A percentile compares a stretch with the other conserved stretches of the same genome.
phyloP scores from a whole-genome alignment of 2,329 filamentous ascomycete species.

The Zopfia rhizophila region DNA sequence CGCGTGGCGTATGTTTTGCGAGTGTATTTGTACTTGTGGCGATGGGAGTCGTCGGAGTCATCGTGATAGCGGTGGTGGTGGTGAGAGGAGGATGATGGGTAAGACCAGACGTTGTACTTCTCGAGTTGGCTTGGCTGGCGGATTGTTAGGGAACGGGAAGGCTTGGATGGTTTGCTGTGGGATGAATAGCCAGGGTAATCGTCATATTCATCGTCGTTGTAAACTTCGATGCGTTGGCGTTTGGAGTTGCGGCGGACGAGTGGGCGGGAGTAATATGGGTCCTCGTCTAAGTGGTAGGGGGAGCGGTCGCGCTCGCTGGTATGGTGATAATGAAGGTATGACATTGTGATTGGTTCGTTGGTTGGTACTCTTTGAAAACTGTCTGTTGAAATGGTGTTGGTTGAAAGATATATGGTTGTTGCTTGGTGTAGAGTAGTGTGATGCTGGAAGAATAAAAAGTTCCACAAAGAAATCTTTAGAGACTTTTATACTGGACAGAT shows the following conservation, averaged over 20 bases:
- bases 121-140: constrained; percentile 41
- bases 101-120: constrained; percentile 46
- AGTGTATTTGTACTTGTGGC: constrained; percentile 25
- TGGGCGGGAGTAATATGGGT: constrained; percentile 25
- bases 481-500: constrained; percentile 10
- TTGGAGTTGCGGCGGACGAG: constrained; percentile 39
- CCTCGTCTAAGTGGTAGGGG: constrained; percentile 25
- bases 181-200: constrained; percentile 43
- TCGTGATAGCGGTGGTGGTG: constrained; percentile 23
- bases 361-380: neutral
- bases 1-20: neutral
- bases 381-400: constrained; percentile 5
- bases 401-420: constrained; percentile 1
- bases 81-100: constrained; percentile 6
- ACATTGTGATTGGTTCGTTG: constrained; percentile 32
- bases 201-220: constrained; percentile 37
- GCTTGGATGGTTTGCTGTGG: constrained; percentile 24
- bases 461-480: constrained; percentile 3
- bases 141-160: constrained; percentile 39
- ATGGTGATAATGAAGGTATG: constrained; percentile 33
- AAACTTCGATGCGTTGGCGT: constrained; percentile 34
- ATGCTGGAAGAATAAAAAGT: constrained; percentile 7
- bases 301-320: constrained; percentile 35
- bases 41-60: constrained; percentile 21
- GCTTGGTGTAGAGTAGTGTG: constrained; percentile 5